phyloP scores from a whole-genome alignment of 352 stramenopile genomes.

The Globisporangium viniferum region DNA sequence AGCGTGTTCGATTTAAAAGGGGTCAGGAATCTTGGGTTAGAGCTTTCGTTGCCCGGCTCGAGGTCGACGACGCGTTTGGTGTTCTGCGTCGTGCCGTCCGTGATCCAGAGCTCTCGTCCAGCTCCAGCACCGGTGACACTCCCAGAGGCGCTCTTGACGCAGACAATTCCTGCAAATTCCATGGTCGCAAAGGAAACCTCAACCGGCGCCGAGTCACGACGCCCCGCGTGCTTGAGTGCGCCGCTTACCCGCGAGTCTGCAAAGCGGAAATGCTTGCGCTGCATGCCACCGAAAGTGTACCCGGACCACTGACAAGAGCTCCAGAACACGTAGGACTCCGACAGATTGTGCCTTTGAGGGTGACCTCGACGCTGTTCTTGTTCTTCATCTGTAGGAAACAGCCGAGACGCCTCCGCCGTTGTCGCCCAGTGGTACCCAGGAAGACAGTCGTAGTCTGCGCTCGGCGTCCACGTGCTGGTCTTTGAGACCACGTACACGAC shows the following conservation, averaged over 20 bases:
- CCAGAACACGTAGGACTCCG: constrained; percentile 62
- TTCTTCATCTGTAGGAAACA: constrained; percentile 18
- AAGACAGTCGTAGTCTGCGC: constrained; percentile 64
- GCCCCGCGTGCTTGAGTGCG: constrained; percentile 63
- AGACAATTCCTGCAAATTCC: constrained; percentile 81
- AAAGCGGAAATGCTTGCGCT: constrained; percentile 68
- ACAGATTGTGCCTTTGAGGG: constrained; percentile 7
- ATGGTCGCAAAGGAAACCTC: constrained; percentile 30
- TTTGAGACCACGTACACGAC: constrained; percentile 61
- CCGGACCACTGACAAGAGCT: constrained; percentile 70
- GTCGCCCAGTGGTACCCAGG: constrained; percentile 64
- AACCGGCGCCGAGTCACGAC: constrained; percentile 30
- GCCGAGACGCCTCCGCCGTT: constrained; percentile 31
- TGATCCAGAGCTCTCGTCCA: constrained; percentile 63
- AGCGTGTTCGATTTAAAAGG: constrained; percentile 32
- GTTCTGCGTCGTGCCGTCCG: constrained; percentile 35
- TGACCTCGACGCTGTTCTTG: background rate
- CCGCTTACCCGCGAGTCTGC: constrained; percentile 60
- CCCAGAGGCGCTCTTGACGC: constrained; percentile 26
- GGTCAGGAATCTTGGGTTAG: constrained; percentile 42
- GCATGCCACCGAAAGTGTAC: constrained; percentile 44
- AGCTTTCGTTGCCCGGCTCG: constrained; percentile 22
- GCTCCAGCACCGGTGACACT: background rate
- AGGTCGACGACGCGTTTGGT: constrained; percentile 55
- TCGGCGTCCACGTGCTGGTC: constrained; percentile 40